Evolutionary conservation across 2,329 filamentous ascomycete species (phyloP), one percentile per base, ranked within the genome.

Genomic region (Tolypocladium pustulatum): DNA sequence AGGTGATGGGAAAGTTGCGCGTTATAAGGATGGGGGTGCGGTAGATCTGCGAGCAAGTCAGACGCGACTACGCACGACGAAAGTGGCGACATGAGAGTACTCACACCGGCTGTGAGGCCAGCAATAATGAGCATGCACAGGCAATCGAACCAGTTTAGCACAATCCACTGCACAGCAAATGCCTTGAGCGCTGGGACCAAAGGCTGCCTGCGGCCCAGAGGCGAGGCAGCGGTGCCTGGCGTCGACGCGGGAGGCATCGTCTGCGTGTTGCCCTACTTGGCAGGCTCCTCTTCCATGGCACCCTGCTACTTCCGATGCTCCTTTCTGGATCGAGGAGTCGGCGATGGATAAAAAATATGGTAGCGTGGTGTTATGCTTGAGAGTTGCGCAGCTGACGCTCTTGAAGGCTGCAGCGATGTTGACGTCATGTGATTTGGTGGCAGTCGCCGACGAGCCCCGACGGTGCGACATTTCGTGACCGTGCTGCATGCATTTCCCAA

Each of bases 1-100:
- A 86, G 54, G 77, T 79, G 60, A 89, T 74, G 41, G 85, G 83
- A 66, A 89, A 89, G 13, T 78, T 84, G 36, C 84, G 77, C 4
- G 75, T 78, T 1, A 79, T 76, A 0, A 81, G 78, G 7, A 84
- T 79, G n/a, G 79, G 76, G 8, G 80, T 75, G 58, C 75, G 69
- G 69, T 83, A 84, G 58, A 81, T 72, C 78, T 82, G 54, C 25
- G 1, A 8, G 2, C 34, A 9, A 38, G 7, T 37, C 43, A 51
- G 53, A 17, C 4, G 22, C 8, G 27, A 17, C 20, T 12, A 20
- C 9, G 13, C 37, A 38, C 13, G 10, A 1, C 22, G 1, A n/a
- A n/a, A n/a, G 1, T 3, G 4, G 30, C 17, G 8, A 22, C 40
- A 30, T 5, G 27, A 46, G 17, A n/a, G 66, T 12, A 59, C 61